Evolutionary conservation across 805 yeast genomes (phyloP), one percentile per base, ranked within the genome.

Genomic region (Schwanniomyces occidentalis): DNA sequence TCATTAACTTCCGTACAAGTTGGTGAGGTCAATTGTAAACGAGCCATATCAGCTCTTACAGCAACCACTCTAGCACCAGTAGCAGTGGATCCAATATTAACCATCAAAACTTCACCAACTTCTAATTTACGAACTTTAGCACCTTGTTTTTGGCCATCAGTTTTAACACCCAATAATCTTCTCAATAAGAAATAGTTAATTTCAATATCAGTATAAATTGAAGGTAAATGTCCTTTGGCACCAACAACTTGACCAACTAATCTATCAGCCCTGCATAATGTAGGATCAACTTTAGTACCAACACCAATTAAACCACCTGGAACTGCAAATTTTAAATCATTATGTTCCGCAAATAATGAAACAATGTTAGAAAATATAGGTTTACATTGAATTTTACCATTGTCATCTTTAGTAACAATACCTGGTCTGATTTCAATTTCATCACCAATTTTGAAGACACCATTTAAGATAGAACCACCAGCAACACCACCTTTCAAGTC

Each of bases 251-350:
- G 99, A 54, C 99, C 99, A 37, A 95, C 97, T 56, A 93, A 77
- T 73, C 99, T 87, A 71, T 93, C 99, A 42, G 98, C 99, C 73
- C 99, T 86, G 76, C 99, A 93, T 56, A 93, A 73, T 2, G 99
- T 93, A 38, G 99, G 99, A 68, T 93, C 99, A 49, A 93, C 95
- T 69, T 87, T 88, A 33, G 99, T 93, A 72, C 99, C 99, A 39
- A 93, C 97, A 80, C 99, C 99, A 55, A 93, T 95, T 61, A 93
- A 78, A 46, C 99, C 99, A 82, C 99, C 99, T 30, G 99, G 99
- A 54, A 93, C 99, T 40, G 99, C 99, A 56, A 91, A 93, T 65
- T 93, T 93, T 66, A 93, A 79, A 63, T 90, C 96, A 57, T 93
- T 95, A 69, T 93, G 90, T 69, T 93, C 99, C 40, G 99, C 98